Base-by-base conservation (phyloP, 331 rosid species). In the Rosa hybrid region DNA sequence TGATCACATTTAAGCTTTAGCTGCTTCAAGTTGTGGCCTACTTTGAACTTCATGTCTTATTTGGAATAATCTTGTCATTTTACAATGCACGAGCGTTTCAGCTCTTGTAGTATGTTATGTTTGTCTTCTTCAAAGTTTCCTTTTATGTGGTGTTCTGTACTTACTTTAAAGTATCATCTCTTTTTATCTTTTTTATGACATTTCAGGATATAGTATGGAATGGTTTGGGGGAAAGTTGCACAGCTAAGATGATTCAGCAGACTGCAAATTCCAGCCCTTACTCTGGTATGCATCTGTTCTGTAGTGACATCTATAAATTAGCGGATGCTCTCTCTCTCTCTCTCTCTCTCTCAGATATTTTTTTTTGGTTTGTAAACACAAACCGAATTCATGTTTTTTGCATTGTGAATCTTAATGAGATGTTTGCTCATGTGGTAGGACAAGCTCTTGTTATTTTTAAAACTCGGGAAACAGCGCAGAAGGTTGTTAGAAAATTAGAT, bases 391-490 rank as follows among this genome's bases (percentile, higher is more conserved):
- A 51, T 69, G 12, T 16, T 45, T 25, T 27, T 50, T 25, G 7
- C 5, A 12, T 17, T 56, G 41, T 44, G 44, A 56, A 51, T 44
- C 71, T 10, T 30, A 46, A 68, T 76, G 68, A 72, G 30, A 38
- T 53, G 11, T 84, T 54, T 48, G n/a, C 51, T 89, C 76, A 18
- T 84, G 68, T 82, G 83, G 86, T 53, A 93, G 99, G 99, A 83
- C 91, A 90, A 87, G 99, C 99, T 88, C 86, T 87, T 77, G 91
- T 86, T 74, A 86, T 96, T 79, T 94, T 96, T 56, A 83, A 78
- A 77, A 87, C 80, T 49, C 91, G 53, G 88, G 95, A 92, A 83
- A 85, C 85, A 53, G 98, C 95, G 12, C 90, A 90, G 82, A 81
- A 39, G 78, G 95, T 85, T 72, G 71, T 88, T 76, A 74, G 80